Evolutionary conservation across 2,329 filamentous ascomycete species (phyloP), one percentile per base, ranked within the genome.

Genomic region (Dichotomopilus funicola): DNA sequence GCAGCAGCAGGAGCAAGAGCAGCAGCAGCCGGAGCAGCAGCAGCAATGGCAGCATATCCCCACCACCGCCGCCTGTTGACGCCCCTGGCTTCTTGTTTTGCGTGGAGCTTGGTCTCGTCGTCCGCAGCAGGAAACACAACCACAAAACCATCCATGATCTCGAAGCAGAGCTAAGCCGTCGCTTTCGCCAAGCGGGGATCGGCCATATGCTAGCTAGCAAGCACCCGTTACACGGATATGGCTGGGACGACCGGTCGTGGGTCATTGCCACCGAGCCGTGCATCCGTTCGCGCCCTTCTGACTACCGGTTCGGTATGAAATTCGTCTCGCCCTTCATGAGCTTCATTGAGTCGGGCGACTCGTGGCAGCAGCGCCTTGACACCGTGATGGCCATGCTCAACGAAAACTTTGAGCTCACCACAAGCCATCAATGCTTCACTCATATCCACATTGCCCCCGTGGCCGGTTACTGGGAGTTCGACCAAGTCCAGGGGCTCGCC

Each of bases 221-320:
- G 35, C 37, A 35, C 33, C 34, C 43, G 31, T 36, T 31, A 36
- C 33, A 35, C 53, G 12, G 41, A 44, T 19, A 42, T 58, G 38
- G 56, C 54, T 6, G 56, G 56, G 43, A 27, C 19, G 19, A 27
- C 19, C 51, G 49, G 2, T 51, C 58, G 34, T 65, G 63, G 63
- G 63, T 60, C 44, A 51, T 65, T 31, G 37, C 57, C 31, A 45
- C 35, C 12, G 61, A 63, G 47, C 50, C 51, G 12, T 55, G 57
- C 50, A 61, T 65, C 48, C 61, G 55, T 6, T 53, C 54, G 6
- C 53, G 57, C 13, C 55, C 59, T 4, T 41, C 34, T 12, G 60
- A 65, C 49, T 55, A 64, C 59, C 58, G 49, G 45, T 63, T 61
- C 53, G 62, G 61, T 55, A 60, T 65, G 48, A 59, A 59, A 49